Percentiles rank a stretch among this genome's conserved stretches.
Evolutionary conservation across 1,284 basidiomycete genomes (phyloP).

Genomic region (Cutaneotrichosporon sp.): DNA sequence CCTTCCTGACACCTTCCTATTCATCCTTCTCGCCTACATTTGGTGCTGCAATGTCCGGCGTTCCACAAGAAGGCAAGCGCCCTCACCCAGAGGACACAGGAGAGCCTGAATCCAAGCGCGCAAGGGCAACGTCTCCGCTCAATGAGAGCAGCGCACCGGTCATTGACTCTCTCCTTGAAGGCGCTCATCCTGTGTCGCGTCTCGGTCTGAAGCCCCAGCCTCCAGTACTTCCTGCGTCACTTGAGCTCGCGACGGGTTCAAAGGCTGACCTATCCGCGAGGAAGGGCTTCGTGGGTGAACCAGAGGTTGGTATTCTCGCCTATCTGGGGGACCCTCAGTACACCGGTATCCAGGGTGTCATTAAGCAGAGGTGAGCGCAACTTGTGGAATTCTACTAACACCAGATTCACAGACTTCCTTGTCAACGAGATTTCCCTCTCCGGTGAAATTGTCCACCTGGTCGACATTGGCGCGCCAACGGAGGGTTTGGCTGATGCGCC

Average conservation of each 20-base stretch:
- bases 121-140: background rate
- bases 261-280: slow-evolving; percentile 34
- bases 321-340: slow-evolving; percentile 73
- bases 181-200: slow-evolving; percentile 37
- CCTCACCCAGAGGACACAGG: background rate
- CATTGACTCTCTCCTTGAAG: slow-evolving; percentile 11
- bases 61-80: background rate
- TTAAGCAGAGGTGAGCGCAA: slow-evolving; percentile 77
- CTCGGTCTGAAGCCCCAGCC: slow-evolving; percentile 40
- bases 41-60: background rate
- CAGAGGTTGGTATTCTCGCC: slow-evolving; percentile 85
- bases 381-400: background rate
- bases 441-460: slow-evolving; percentile 72
- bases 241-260: slow-evolving; percentile 38
- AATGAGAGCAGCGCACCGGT: background rate
- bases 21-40: background rate
- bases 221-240: slow-evolving; percentile 40
- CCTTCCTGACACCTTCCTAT: background rate
- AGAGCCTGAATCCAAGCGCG: background rate
- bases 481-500: slow-evolving; percentile 44
- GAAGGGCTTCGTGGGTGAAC: slow-evolving; percentile 62
- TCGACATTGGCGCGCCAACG: slow-evolving; percentile 65
- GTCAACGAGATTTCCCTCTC: slow-evolving; percentile 84
- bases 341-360: slow-evolving; percentile 74
- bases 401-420: slow-evolving; percentile 89